Evolutionary conservation across 73 alveolate genomes (phyloP), one percentile per base, ranked within the genome.

Genomic region (Tetrahymena thermophila): DNA sequence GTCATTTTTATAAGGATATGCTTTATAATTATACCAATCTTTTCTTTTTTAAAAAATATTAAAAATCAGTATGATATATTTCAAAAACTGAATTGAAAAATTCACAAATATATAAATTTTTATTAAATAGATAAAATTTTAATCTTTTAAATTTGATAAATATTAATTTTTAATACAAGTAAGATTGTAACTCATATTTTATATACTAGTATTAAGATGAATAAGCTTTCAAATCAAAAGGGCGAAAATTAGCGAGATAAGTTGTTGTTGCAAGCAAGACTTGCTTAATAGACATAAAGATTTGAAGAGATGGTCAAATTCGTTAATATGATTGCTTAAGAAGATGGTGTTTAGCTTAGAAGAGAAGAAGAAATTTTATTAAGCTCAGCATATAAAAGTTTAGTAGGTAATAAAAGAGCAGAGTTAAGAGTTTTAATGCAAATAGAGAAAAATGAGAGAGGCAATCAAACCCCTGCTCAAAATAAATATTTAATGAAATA

Each of bases 221-320:
- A 71, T 71, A 71, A n/a, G 11, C 17, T 25, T 4, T 31, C 42
- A 71, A 71, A 71, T 71, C 89, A 71, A 31, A 71, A 71, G 23
- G 89, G 38, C n/a, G 89, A 71, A 71, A 71, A 71, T 71, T n/a
- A 71, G 89, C 42, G 96, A 57, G 99, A 97, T 56, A 98, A 97
- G 71, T 95, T 96, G 37, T 83, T 97, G 44, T 97, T 96, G 85
- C 85, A 97, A 25, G 98, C 99, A n/a, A 94, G 98, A 50, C 95
- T 98, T 37, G 99, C 99, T 0, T 97, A 97, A 84, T 94, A 98
- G 85, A 95, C 98, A 83, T 98, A 98, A 50, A 94, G 99, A 94
- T 98, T 96, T 95, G 98, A 97, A 93, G 99, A 98, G 57, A 98
- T 98, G 99, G 98, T 98, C 38, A 97, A 96, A 93, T 98, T 93